Evolutionary conservation across 1,284 basidiomycete genomes (phyloP).

Genomic region (Prillingera fragicola): DNA sequence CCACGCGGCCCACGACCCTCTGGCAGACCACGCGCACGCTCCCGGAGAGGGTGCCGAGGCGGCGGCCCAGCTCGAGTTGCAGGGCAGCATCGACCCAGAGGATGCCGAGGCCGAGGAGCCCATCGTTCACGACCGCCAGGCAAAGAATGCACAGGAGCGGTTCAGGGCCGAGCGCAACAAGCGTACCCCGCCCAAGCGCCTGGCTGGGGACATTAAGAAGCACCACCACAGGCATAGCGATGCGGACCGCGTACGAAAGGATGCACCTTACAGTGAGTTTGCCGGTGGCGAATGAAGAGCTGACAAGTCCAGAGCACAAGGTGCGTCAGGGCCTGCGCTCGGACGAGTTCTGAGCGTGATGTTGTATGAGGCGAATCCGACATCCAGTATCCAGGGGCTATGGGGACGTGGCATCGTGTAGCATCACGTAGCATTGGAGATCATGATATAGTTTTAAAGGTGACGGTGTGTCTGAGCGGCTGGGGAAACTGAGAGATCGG

Average conservation of each 20-base stretch:
- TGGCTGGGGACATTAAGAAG: constrained; percentile 13
- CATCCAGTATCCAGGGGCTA: too few species aligned
- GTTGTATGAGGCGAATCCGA: too few species aligned
- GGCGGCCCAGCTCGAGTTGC: background rate
- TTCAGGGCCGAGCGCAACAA: constrained; percentile 1
- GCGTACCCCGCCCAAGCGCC: constrained; percentile 4
- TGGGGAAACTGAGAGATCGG: too few species aligned
- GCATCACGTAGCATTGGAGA: too few species aligned
- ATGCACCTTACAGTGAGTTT: constrained; percentile 47
- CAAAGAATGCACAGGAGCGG: background rate
- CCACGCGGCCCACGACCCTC: constrained; percentile 40
- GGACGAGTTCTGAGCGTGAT: background rate
- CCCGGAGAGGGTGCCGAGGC: constrained; percentile 33
- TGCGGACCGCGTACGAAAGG: constrained; percentile 37
- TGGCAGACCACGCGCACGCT: constrained; percentile 40
- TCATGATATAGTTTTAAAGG: too few species aligned
- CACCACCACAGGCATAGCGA: constrained; percentile 8
- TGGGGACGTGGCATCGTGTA: too few species aligned
- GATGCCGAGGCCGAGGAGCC: background rate
- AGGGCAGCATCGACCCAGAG: background rate
- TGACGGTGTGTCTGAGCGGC: too few species aligned
- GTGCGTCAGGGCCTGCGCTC: background rate
- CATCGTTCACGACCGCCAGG: background rate
- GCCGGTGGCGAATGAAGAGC: background rate
- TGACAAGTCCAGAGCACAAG: too few species aligned